Evolutionary conservation across 805 yeast species (phyloP), one percentile per base, ranked within the genome.

Genomic region (Candida khao-thaluensis): DNA sequence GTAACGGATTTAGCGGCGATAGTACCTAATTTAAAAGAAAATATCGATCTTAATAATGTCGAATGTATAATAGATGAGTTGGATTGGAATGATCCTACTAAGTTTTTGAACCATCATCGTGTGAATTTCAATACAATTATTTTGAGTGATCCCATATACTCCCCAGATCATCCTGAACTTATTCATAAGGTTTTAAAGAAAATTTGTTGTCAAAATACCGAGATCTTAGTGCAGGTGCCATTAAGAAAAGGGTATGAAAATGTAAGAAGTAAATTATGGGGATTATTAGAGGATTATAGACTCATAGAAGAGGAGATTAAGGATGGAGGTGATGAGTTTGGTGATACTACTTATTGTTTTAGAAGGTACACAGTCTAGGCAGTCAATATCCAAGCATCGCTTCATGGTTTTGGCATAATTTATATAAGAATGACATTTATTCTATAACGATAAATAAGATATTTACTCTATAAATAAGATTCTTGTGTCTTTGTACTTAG

Each of bases 121-220:
- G 52, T 44, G 8, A 60, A 57, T 30, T 87, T 74, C 56, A 72
- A 76, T 28, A 76, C 87, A 0, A 68, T 91, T 3, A 64, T 93
- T 0, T 61, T 88, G 3, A 84, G 96, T 15, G 99, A 91, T 59
- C 96, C 97, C 0, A 79, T 91, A 2, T 91, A 93, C 57, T 85
- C 96, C 0, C 64, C 82, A 0, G 72, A 77, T 22, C 98, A 91
- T 54, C 97, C 97, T 1, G 56, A 58, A 11, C 77, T 85, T 79
- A 79, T 91, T 1, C 74, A 76, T 4, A 58, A 75, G 35, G 81
- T 86, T 72, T 64, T 90, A 5, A 50, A 53, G 3, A 47, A 51
- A 29, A 80, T 85, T 38, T 51, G 81, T 15, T 40, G 42, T 9
- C 11, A 39, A 0, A 59, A 53, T 2, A 63, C 83, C 0, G 54